phyloP scores from a whole-genome alignment of 1,284 basidiomycete species.

The Moesziomyces globuligerus region DNA sequence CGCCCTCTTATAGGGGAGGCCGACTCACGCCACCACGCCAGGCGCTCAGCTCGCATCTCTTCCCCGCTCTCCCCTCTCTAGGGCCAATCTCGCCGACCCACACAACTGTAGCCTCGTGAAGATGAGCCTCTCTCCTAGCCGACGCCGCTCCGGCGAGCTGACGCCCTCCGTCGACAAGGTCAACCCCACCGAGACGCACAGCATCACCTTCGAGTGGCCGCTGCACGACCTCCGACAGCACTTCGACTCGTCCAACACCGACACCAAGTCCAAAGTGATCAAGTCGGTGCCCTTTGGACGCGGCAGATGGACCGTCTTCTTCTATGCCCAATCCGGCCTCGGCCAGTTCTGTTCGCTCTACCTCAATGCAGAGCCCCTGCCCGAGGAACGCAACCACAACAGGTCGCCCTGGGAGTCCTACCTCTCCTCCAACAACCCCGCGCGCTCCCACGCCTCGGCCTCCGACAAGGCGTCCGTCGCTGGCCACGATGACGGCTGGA shows the following conservation, averaged over 20 bases:
- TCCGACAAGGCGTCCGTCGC: conserved; percentile 7
- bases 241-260: conserved; percentile 66
- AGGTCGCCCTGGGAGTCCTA: conserved; percentile 30
- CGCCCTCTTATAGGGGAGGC: background rate
- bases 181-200: conserved; percentile 42
- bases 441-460: conserved; percentile 10
- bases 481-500: conserved; percentile 75
- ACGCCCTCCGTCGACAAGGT: conserved; percentile 28
- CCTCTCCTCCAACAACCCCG: conserved; percentile 18
- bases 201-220: conserved; percentile 58
- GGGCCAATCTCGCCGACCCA: background rate
- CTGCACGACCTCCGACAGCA: conserved; percentile 65
- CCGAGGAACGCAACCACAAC: conserved; percentile 38
- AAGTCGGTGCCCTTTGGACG: conserved; percentile 61
- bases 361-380: conserved; percentile 59
- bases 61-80: background rate
- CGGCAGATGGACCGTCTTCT: conserved; percentile 58
- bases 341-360: conserved; percentile 62
- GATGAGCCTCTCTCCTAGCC: conserved; percentile 28
- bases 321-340: conserved; percentile 60
- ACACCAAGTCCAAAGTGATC: conserved; percentile 68
- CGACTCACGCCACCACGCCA: background rate
- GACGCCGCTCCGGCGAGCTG: conserved; percentile 31
- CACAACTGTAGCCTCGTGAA: background rate
- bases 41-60: background rate